These are phyloP conservation scores for Penicillium goetzii DNA, from an alignment of 495 filamentous ascomycete genomes.

Conservation along the genomic window DNA sequence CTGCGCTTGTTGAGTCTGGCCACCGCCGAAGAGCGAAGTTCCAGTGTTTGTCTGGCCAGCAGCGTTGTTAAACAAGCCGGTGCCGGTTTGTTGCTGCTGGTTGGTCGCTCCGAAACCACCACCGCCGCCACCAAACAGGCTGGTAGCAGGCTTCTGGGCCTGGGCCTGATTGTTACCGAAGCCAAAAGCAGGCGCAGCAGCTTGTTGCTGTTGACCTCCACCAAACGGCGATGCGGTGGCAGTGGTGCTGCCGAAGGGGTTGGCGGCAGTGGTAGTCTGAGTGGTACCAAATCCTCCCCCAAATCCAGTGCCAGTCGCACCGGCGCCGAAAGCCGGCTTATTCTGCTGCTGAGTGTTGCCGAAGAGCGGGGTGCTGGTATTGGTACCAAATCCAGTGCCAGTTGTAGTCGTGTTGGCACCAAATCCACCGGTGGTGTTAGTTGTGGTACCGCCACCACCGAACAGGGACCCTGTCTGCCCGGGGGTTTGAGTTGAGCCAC, in stretches of 20 bases:
- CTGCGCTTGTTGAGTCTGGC: conserved; percentile 32
- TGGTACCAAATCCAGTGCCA: conserved; percentile 21
- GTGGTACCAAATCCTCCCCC: conserved; percentile 45
- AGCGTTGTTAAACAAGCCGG: conserved; percentile 49
- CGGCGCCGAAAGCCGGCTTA: conserved; percentile 45
- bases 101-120: conserved; percentile 42
- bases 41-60: not conserved
- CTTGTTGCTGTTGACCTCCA: conserved; percentile 46
- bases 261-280: conserved; percentile 39
- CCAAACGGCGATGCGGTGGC: conserved; percentile 46
- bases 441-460: conserved; percentile 35
- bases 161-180: conserved; percentile 52
- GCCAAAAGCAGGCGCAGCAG: conserved; percentile 42
- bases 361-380: conserved; percentile 50
- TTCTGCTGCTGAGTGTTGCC: conserved; percentile 40
- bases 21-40: conserved; percentile 4
- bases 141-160: conserved; percentile 44
- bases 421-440: conserved; percentile 38
- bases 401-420: conserved; percentile 32
- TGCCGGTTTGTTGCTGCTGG: conserved; percentile 43
- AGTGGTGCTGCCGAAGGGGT: conserved; percentile 38
- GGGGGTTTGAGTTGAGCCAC: conserved; percentile 33
- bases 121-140: conserved; percentile 46
- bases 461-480: conserved; percentile 41
- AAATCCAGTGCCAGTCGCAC: conserved; percentile 37